A percentile compares a stretch with the other conserved stretches of the same genome.
Conservation (phyloP, 2,329 filamentous ascomycete genomes). For the Fusarium sp. region DNA sequence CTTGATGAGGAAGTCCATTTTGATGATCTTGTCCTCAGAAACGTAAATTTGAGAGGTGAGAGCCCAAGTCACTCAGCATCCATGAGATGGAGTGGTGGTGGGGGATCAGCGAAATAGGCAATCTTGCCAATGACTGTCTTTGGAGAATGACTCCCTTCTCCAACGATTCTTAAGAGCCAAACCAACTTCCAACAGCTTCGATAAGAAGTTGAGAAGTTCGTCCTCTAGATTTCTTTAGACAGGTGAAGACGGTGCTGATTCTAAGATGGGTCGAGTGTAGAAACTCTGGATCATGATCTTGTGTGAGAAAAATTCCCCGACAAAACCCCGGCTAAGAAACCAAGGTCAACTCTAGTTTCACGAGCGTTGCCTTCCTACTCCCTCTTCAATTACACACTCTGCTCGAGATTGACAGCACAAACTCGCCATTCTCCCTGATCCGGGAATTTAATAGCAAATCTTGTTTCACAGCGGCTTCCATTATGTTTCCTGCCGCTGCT, state of each 20-base stretch:
- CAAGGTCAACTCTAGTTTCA: slow-evolving; percentile 21
- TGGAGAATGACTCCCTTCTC: neutral
- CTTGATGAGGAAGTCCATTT: slow-evolving; percentile 87
- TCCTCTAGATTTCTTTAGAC: neutral
- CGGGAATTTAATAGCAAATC: neutral
- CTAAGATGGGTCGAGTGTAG: slow-evolving; percentile 44
- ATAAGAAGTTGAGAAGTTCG: neutral
- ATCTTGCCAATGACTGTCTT: slow-evolving; percentile 1
- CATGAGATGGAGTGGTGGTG: slow-evolving; percentile 25
- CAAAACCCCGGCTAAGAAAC: slow-evolving; percentile 46
- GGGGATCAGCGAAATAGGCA: slow-evolving; percentile 19
- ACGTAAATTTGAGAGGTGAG: slow-evolving; percentile 4
- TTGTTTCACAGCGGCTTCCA: neutral
- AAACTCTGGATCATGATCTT: slow-evolving; percentile 69
- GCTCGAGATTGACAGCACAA: neutral
- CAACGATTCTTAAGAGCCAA: neutral
- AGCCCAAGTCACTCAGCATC: slow-evolving; percentile 11
- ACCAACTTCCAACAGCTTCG: neutral
- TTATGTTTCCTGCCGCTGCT: slow-evolving; percentile 63
- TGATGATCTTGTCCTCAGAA: slow-evolving; percentile 10
- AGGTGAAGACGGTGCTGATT: slow-evolving; percentile 11
- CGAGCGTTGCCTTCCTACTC: slow-evolving; percentile 2
- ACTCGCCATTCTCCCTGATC: neutral
- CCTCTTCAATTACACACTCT: slow-evolving; percentile 18
- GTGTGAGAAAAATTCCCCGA: slow-evolving; percentile 45